phyloP scores from a whole-genome alignment of 768 basidiomycete genomes.

The Boletales sp. region DNA sequence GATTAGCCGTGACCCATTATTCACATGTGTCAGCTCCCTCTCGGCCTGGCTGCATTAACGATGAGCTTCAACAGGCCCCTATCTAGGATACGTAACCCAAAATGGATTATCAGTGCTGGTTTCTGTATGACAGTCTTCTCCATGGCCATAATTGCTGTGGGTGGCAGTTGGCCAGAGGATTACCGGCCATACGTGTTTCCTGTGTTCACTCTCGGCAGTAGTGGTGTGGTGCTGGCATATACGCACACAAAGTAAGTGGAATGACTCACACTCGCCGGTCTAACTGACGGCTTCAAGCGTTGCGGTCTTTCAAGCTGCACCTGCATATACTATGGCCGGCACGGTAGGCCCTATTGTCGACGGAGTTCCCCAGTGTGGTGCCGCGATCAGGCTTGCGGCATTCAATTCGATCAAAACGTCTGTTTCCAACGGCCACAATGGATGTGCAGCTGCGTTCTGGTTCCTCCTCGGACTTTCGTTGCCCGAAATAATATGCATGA shows the following conservation, averaged over 20 bases:
- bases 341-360: constrained; percentile 56
- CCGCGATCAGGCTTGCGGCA: constrained; percentile 48
- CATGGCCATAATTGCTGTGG: constrained; percentile 41
- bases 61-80: constrained; percentile 39
- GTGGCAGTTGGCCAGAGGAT: constrained; percentile 34
- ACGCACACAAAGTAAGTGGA: constrained; percentile 45
- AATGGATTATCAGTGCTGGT: constrained; percentile 45
- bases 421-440: constrained; percentile 36
- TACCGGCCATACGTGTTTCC: constrained; percentile 52
- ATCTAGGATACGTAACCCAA: constrained; percentile 35
- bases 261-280: neutral
- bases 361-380: constrained; percentile 49
- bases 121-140: constrained; percentile 35
- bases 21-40: constrained; percentile 32
- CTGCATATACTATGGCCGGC: constrained; percentile 46
- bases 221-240: constrained; percentile 43
- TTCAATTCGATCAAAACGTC: constrained; percentile 47
- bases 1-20: neutral
- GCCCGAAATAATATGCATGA: constrained; percentile 30
- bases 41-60: constrained; percentile 37
- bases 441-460: constrained; percentile 45
- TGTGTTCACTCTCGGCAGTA: constrained; percentile 45
- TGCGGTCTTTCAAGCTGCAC: constrained; percentile 47
- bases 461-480: constrained; percentile 37
- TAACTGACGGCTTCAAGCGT: constrained; percentile 33